phyloP scores from a whole-genome alignment of 2,329 filamentous ascomycete genomes.

The Proliferodiscus dingleyae region DNA sequence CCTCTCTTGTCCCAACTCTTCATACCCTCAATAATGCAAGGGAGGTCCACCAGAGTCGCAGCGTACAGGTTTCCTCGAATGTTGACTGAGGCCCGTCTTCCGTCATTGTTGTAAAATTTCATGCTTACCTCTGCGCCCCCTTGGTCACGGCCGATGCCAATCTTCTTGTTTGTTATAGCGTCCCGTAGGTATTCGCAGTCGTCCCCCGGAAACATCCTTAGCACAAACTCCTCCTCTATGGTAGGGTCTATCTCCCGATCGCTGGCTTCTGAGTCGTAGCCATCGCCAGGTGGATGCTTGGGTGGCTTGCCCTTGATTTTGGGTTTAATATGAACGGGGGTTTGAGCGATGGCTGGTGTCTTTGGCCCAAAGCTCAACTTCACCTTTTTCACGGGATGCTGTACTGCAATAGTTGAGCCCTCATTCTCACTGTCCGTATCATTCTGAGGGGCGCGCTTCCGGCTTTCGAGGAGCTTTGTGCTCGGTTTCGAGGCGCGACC shows the following conservation, averaged over 20 bases:
- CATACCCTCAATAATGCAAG: constrained; percentile 66
- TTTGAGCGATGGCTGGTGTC: constrained; percentile 4
- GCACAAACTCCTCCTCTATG: constrained; percentile 82
- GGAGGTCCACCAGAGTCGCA: constrained; percentile 63
- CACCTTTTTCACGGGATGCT: constrained; percentile 39
- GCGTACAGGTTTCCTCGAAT: constrained; percentile 59
- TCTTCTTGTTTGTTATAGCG: constrained; percentile 69
- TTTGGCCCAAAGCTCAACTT: constrained; percentile 36
- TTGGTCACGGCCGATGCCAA: constrained; percentile 59
- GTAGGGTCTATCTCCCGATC: constrained; percentile 83
- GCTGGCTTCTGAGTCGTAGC: constrained; percentile 93
- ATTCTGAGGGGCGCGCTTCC: constrained; percentile 54
- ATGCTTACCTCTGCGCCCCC: constrained; percentile 75
- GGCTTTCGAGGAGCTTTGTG: constrained; percentile 51
- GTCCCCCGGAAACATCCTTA: constrained; percentile 82
- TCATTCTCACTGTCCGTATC: constrained; percentile 43
- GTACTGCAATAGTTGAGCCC: constrained; percentile 26
- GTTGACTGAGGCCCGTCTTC: constrained; percentile 55
- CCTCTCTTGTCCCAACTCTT: constrained; percentile 70
- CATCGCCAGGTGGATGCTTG: constrained; percentile 70
- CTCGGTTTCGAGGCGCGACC: constrained; percentile 56
- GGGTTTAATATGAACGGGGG: constrained; percentile 42
- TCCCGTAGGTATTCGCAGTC: constrained; percentile 79
- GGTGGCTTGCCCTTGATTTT: constrained; percentile 66
- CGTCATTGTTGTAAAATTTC: constrained; percentile 68